Conservation (phyloP, 495 filamentous ascomycete genomes). For the Aspergillus asperescens region DNA sequence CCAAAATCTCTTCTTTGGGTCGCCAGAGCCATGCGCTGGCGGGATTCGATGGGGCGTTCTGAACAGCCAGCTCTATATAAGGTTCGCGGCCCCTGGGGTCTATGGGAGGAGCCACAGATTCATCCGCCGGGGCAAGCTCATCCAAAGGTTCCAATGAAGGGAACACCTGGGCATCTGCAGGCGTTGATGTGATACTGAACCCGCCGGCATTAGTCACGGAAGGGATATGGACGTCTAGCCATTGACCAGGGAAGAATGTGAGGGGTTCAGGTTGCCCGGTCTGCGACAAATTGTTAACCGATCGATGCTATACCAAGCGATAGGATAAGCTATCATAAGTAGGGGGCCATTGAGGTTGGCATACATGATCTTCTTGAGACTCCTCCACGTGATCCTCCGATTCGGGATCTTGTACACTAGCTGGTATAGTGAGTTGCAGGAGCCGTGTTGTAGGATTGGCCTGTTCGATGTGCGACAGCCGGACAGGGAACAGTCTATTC, state of each 20-base stretch:
- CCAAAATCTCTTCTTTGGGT: slow-evolving; percentile 47
- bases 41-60: slow-evolving; percentile 58
- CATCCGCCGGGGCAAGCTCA: slow-evolving; percentile 19
- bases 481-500: slow-evolving; percentile 46
- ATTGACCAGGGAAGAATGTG: slow-evolving; percentile 77
- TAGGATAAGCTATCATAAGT: not conserved
- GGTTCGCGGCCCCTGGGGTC: slow-evolving; percentile 29
- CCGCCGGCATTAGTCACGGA: slow-evolving; percentile 63
- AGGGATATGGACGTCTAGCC: slow-evolving; percentile 79
- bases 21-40: slow-evolving; percentile 75
- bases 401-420: slow-evolving; percentile 17
- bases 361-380: slow-evolving; percentile 18
- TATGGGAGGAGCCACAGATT: slow-evolving; percentile 17
- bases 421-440: slow-evolving; percentile 40
- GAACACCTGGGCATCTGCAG: slow-evolving; percentile 39
- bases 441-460: slow-evolving; percentile 47
- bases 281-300: slow-evolving; percentile 1
- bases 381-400: slow-evolving; percentile 9
- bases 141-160: slow-evolving; percentile 21
- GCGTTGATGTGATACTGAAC: slow-evolving; percentile 82
- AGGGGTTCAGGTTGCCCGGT: slow-evolving; percentile 37
- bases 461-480: slow-evolving; percentile 42
- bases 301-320: not conserved
- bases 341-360: not conserved
- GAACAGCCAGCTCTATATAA: slow-evolving; percentile 71